These are phyloP conservation scores for Aphanomyces cochlioides DNA, from an alignment of 352 stramenopile genomes.

Conservation along the genomic window DNA sequence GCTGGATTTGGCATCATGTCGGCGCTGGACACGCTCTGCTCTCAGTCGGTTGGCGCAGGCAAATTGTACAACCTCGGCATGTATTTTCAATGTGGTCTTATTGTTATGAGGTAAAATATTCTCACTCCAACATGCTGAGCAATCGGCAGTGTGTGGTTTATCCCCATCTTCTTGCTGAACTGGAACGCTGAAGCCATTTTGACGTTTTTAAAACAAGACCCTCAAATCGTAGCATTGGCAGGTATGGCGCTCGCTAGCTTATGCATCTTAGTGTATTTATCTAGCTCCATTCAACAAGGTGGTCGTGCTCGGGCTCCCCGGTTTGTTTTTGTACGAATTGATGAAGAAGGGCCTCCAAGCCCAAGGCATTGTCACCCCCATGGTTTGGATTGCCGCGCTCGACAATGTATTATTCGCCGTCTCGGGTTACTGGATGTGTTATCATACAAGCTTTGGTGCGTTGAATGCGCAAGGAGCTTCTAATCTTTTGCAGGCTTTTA, in stretches of 20 bases:
- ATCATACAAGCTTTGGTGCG: slow-evolving; percentile 41
- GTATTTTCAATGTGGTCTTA: slow-evolving; percentile 74
- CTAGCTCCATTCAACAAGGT: slow-evolving; percentile 55
- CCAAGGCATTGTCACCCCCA: slow-evolving; percentile 38
- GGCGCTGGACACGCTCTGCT: slow-evolving; percentile 86
- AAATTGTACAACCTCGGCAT: slow-evolving; percentile 70
- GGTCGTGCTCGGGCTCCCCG: slow-evolving; percentile 51
- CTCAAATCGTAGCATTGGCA: background rate
- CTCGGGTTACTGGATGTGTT: slow-evolving; percentile 37
- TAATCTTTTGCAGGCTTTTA: slow-evolving; percentile 28
- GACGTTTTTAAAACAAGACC: slow-evolving; percentile 42
- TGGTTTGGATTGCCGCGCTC: slow-evolving; percentile 35
- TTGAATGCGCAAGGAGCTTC: background rate
- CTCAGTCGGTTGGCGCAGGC: slow-evolving; percentile 72
- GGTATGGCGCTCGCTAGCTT: slow-evolving; percentile 48
- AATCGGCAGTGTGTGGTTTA: background rate
- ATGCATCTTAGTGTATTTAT: slow-evolving; percentile 61
- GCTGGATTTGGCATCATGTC: slow-evolving; percentile 74
- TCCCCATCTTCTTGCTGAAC: slow-evolving; percentile 53
- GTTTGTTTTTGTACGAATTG: slow-evolving; percentile 57
- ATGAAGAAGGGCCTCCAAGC: slow-evolving; percentile 42
- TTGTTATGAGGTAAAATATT: slow-evolving; percentile 44
- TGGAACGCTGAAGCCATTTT: slow-evolving; percentile 52
- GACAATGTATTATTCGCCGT: slow-evolving; percentile 35
- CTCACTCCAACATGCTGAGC: background rate